phyloP scores from a whole-genome alignment of 495 filamentous ascomycete genomes.

The Hyaloscypha bicolor region DNA sequence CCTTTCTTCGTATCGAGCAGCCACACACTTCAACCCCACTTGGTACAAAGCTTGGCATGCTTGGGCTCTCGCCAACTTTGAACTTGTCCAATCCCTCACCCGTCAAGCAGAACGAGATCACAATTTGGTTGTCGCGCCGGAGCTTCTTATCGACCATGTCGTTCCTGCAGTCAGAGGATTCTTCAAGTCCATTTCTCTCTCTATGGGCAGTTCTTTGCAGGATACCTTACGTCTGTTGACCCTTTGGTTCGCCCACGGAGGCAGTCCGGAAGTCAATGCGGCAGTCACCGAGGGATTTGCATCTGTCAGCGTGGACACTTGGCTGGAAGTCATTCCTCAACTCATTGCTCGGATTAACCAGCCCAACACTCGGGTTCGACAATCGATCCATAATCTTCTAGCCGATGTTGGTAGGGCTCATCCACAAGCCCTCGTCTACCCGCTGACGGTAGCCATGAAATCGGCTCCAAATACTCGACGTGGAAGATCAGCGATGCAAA shows the following conservation, averaged over 20 bases:
- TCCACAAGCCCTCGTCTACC: constrained; percentile 98
- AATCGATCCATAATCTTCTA: constrained; percentile 87
- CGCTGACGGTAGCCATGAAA: constrained; percentile 98
- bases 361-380: constrained; percentile 80
- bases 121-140: constrained; percentile 50
- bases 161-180: constrained; percentile 94
- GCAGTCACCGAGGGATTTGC: constrained; percentile 88
- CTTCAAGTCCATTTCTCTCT: constrained; percentile 92
- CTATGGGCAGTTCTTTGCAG: constrained; percentile 87
- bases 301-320: constrained; percentile 92
- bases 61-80: constrained; percentile 99
- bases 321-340: constrained; percentile 97
- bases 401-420: constrained; percentile 91
- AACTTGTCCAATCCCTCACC: constrained; percentile 83
- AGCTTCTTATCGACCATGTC: constrained; percentile 79
- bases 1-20: constrained; percentile 81
- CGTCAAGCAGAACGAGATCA: constrained; percentile 61
- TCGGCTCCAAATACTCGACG: constrained; percentile 74
- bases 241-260: constrained; percentile 94
- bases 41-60: constrained; percentile 99
- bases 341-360: constrained; percentile 97
- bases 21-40: constrained; percentile 85
- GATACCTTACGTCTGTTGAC: constrained; percentile 92
- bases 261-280: constrained; percentile 80
- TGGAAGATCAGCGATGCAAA: constrained; percentile 79